Base-by-base conservation (phyloP, 179 eudicot species). In the Silene vulgaris region DNA sequence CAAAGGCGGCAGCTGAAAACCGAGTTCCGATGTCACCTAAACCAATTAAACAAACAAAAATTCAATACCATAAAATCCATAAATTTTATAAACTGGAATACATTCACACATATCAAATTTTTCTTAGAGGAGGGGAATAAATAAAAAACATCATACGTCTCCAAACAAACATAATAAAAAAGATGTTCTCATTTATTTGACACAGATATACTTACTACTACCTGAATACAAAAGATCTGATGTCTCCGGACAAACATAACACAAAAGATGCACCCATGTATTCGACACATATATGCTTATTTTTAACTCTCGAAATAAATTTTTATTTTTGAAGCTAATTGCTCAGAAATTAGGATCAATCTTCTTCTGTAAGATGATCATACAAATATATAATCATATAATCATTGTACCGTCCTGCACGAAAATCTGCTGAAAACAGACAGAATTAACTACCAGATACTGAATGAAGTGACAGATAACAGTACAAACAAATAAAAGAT, bases 11-110 rank as follows among this genome's bases (percentile, higher is more conserved):
- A 96, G 81, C 85, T 88, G 88, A 78, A 96, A 93, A 8, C 98
- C 99, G 20, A 64, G 83, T 73, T 91, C 98, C 78, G 86, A 91
- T 5, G 90, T 86, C 57, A 86, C 98, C 99, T 96, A 84, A 61
- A 35, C 43, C 57, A 78, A 78, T 69, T 21, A 29, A 62, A 32
- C 26, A 56, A 56, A 16, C 7, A 56, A 56, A 48, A 4, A 43
- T 21, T 59, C 43, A 8, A n/a, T 13, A 19, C 64, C 21, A 59
- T 50, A 21, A 26, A 19, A 6, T 14, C 5, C 71, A 61, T 11
- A 6, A 16, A 4, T 16, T 45, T 32, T 3, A 67, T 66, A 32
- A 56, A 66, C 77, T 13, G 40, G 1, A 63, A 75, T 23, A 30
- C 68, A 17, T 28, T 20, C 56, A 2, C 9, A 71, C 2, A 35